phyloP scores from a whole-genome alignment of 1,284 basidiomycete genomes.

The Wallemia ichthyophaga region DNA sequence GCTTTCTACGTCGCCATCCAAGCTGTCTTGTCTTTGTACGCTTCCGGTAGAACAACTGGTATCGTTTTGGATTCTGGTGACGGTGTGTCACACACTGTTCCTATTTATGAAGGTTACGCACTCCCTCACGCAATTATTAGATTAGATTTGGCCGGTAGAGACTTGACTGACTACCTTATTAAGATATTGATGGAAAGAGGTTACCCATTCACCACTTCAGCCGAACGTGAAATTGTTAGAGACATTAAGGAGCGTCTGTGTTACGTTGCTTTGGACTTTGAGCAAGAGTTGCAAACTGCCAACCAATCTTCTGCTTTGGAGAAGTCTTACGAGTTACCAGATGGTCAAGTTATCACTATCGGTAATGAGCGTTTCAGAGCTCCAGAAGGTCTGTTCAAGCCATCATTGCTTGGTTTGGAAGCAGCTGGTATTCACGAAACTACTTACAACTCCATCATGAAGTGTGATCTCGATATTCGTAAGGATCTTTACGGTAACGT shows the following conservation, averaged over 20 bases:
- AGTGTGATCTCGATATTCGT: slow-evolving; percentile 29
- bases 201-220: slow-evolving; percentile 76
- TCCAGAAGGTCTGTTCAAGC: slow-evolving; percentile 92
- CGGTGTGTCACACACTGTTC: slow-evolving; percentile 75
- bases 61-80: slow-evolving; percentile 82
- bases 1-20: slow-evolving; percentile 84
- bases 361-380: slow-evolving; percentile 93
- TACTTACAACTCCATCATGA: slow-evolving; percentile 61
- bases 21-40: slow-evolving; percentile 71
- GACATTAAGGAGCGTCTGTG: slow-evolving; percentile 98
- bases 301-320: slow-evolving; percentile 70
- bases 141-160: slow-evolving; percentile 81
- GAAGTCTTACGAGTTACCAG: slow-evolving; percentile 86
- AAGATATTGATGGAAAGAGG: slow-evolving; percentile 84
- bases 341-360: slow-evolving; percentile 87
- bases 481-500: slow-evolving; percentile 61
- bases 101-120: slow-evolving; percentile 86
- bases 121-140: slow-evolving; percentile 80
- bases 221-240: slow-evolving; percentile 81
- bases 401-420: slow-evolving; percentile 71
- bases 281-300: slow-evolving; percentile 80
- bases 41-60: slow-evolving; percentile 71
- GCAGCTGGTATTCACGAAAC: slow-evolving; percentile 85
- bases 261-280: slow-evolving; percentile 88
- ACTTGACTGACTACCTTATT: slow-evolving; percentile 71